Percentiles rank a stretch among this genome's conserved stretches.
Conservation (phyloP, 352 stramenopile species). For the Globisporangium sylvaticum region DNA sequence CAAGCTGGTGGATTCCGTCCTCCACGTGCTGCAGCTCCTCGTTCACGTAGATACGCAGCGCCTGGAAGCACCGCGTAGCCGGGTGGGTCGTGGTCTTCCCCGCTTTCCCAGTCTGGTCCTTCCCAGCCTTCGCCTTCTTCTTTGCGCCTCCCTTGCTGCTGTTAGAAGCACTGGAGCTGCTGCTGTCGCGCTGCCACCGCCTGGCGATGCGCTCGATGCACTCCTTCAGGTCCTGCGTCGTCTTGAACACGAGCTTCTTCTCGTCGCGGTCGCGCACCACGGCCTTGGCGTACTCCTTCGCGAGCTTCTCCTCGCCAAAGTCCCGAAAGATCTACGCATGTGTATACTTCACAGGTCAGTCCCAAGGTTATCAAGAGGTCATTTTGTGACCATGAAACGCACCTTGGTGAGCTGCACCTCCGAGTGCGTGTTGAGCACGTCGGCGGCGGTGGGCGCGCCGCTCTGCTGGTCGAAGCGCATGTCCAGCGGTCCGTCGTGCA, state of each 20-base stretch:
- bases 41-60: constrained; percentile 78
- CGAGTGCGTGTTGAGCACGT: constrained; percentile 66
- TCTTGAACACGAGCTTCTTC: constrained; percentile 39
- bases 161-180: neutral
- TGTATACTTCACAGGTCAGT: neutral
- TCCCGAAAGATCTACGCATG: constrained; percentile 47
- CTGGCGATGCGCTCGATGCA: constrained; percentile 76
- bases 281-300: constrained; percentile 79
- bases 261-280: constrained; percentile 69
- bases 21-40: constrained; percentile 72
- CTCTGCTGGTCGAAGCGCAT: constrained; percentile 73
- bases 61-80: constrained; percentile 77
- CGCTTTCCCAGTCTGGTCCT: constrained; percentile 11
- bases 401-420: constrained; percentile 68
- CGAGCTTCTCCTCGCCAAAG: constrained; percentile 69
- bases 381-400: neutral
- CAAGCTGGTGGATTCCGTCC: constrained; percentile 47
- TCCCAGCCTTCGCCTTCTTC: constrained; percentile 18
- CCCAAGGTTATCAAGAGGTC: neutral
- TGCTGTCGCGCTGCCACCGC: constrained; percentile 41
- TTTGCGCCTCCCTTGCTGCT: neutral
- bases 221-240: constrained; percentile 60
- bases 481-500: constrained; percentile 71
- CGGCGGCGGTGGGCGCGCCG: constrained; percentile 34
- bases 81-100: constrained; percentile 39